These are phyloP conservation scores for Teratosphaeria destructans DNA, from an alignment of 2,329 filamentous ascomycete genomes.

Conservation along the genomic window DNA sequence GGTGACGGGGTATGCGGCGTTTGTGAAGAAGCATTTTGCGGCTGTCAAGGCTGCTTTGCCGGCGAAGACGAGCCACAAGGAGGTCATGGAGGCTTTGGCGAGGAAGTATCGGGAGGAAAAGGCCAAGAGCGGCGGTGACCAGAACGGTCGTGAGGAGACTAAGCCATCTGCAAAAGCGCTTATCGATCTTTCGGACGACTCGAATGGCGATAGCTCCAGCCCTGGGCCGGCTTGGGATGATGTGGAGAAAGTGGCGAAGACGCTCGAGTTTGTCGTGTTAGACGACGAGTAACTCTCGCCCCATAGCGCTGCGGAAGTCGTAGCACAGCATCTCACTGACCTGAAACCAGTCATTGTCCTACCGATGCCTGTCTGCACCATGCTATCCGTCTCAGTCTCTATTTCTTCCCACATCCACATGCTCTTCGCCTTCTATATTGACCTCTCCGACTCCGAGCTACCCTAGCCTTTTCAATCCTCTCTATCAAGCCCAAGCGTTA, in stretches of 20 bases:
- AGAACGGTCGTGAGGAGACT: neutral
- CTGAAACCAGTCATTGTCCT: no score
- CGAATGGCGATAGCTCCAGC: neutral
- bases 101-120: slow-evolving; percentile 49
- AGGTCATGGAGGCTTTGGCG: slow-evolving; percentile 59
- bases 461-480: neutral
- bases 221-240: neutral
- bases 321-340: no score
- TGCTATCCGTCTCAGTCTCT: no score
- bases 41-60: slow-evolving; percentile 48
- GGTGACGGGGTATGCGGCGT: slow-evolving; percentile 45
- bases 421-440: no score
- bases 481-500: neutral
- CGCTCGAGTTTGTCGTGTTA: neutral
- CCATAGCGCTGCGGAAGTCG: neutral
- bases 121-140: slow-evolving; percentile 4
- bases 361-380: no score
- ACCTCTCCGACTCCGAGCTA: no score
- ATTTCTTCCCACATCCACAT: no score
- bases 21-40: slow-evolving; percentile 58
- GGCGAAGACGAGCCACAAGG: slow-evolving; percentile 47
- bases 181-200: neutral
- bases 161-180: neutral
- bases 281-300: neutral
- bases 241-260: neutral